Percentiles rank a stretch among this genome's conserved stretches.
These are phyloP conservation scores for Phialocephala subalpina DNA, from an alignment of 2,329 filamentous ascomycete species.

Conservation along the genomic window DNA sequence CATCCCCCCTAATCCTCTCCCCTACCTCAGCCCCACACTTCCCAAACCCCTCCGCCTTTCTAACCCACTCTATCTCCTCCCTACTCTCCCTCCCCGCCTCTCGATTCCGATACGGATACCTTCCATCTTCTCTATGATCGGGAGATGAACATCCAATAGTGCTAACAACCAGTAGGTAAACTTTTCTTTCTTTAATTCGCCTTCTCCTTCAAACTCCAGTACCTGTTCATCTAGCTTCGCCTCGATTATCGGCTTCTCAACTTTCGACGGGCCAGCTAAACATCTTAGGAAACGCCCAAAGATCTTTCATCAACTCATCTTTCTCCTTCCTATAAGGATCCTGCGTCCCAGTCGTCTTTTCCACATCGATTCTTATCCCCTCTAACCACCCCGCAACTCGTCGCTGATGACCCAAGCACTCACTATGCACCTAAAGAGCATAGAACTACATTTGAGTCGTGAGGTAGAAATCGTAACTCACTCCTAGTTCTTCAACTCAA, in stretches of 20 bases:
- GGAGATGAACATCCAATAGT: neutral
- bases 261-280: neutral
- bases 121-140: neutral
- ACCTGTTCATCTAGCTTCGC: no score
- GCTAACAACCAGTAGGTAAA: neutral
- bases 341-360: neutral
- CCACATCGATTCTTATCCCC: neutral
- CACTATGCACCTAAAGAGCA: neutral
- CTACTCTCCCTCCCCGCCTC: neutral
- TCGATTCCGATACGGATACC: neutral
- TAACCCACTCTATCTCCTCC: neutral
- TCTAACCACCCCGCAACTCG: neutral
- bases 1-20: neutral
- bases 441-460: neutral
- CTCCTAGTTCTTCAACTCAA: neutral
- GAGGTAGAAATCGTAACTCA: neutral
- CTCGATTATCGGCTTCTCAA: no score
- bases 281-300: neutral
- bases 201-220: neutral
- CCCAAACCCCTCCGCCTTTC: neutral
- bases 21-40: neutral
- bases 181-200: neutral
- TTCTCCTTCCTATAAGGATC: neutral
- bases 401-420: neutral
- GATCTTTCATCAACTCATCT: neutral